Conservation (phyloP, 2,329 filamentous ascomycete species). For the Dryadomyces quercus-mongolicae region DNA sequence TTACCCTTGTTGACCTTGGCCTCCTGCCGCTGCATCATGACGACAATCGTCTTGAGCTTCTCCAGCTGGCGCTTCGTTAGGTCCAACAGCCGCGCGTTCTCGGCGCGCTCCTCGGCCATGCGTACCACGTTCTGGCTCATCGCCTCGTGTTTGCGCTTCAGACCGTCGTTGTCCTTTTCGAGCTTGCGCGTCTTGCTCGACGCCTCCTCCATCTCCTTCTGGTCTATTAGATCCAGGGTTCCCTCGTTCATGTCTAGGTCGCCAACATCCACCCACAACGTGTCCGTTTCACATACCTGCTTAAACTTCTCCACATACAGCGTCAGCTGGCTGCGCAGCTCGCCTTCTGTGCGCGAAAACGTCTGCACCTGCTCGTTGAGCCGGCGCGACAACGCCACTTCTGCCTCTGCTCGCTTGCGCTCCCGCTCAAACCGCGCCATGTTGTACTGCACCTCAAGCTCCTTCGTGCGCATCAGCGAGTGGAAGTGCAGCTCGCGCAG, state of each 20-base stretch:
- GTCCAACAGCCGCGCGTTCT: constrained; percentile 64
- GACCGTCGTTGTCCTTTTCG: constrained; percentile 87
- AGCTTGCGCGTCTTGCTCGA: constrained; percentile 96
- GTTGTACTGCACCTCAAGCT: constrained; percentile 88
- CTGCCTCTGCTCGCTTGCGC: constrained; percentile 74
- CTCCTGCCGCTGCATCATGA: constrained; percentile 91
- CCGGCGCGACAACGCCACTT: constrained; percentile 67
- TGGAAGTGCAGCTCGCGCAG: constrained; percentile 90
- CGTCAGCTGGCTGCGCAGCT: constrained; percentile 88
- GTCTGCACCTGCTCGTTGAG: constrained; percentile 86
- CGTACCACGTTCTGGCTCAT: constrained; percentile 91
- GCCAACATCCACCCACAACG: background rate
- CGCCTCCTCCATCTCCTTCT: constrained; percentile 99
- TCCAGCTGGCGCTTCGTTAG: constrained; percentile 74
- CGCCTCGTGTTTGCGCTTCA: constrained; percentile 86
- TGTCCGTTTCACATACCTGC: constrained; percentile 58
- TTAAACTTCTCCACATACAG: constrained; percentile 99
- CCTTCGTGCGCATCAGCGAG: constrained; percentile 82
- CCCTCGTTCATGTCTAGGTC: no score
- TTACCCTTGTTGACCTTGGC: background rate
- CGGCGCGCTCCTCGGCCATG: constrained; percentile 87
- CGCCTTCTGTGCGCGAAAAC: constrained; percentile 90
- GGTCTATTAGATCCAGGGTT: constrained; percentile 79
- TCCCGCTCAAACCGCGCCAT: constrained; percentile 82
- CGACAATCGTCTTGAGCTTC: constrained; percentile 87